Base-by-base conservation (phyloP, 306 rosid species). In the Prunus mongolica region DNA sequence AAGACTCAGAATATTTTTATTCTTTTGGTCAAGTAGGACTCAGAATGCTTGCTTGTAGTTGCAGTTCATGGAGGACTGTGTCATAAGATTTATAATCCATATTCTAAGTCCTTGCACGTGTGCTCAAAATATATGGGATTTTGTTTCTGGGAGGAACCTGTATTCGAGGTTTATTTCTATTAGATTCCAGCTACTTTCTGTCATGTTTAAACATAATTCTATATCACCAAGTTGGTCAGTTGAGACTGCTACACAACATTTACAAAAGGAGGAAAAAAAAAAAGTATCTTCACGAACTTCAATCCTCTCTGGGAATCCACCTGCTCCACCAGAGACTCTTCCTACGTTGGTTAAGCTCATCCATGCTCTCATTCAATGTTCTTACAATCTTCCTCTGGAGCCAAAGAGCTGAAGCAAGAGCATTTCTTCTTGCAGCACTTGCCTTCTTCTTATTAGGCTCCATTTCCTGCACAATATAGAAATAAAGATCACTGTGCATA, bases 291-390 rank as follows among this genome's bases (percentile, higher is more conserved):
- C 30, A 27, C 62, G 51, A 61, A 34, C 65, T 66, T 83, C 87
- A 92, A 73, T 95, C 97, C 87, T 92, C 97, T 76, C 85, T 88
- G 65, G 98, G 97, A 81, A 95, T 95, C 98, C 98, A 95, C 80
- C 90, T 90, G 83, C 91, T 95, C 98, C 98, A 95, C 98, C 98
- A 92, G 24, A 92, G 19, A 78, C 92, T 90, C 89, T 90, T 95
- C 86, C 95, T 76, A 46, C 85, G 82, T 67, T 34, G 75, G 76
- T 50, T 89, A 72, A 95, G 86, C 80, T 95, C 98, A 72, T 89
- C 95, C 82, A 95, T 83, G 86, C 96, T 95, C 89, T 92, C 97
- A 61, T 88, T 92, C 86, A 92, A 72, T 25, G 97, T 95, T 83
- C 54, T 90, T 25, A 92, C 50, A 55, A 95, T 82, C 84, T 87